Base-by-base conservation (phyloP, 495 filamentous ascomycete genomes). In the Aspergillus olivimuriae region DNA sequence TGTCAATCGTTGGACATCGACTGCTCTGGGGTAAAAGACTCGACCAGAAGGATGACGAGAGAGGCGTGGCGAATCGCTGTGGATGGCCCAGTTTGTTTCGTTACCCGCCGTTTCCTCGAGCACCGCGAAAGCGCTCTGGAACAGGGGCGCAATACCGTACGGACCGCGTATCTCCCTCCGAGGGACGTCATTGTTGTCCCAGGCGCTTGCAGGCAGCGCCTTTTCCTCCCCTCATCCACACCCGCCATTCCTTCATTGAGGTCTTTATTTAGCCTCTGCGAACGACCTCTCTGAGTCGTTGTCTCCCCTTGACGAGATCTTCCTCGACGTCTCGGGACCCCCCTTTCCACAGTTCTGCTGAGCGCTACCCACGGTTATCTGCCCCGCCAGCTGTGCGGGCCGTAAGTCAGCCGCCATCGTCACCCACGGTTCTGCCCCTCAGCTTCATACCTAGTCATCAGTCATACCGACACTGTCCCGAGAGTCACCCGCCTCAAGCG, bases 381-480 rank as follows among this genome's bases (percentile, higher is more conserved):
- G 14, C 19, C 39, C 45, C 52, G 33, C 40, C 34, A 50, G 46
- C 42, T 46, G 43, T 36, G 14, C 39, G 38, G 44, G n/a, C n/a
- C n/a, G n/a, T n/a, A n/a, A n/a, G 57, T 61, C 54, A 57, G 40
- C 57, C 51, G 54, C 52, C 46, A 36, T 51, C 51, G 50, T 53
- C 57, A 61, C 43, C 56, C 58, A 55, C 58, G 52, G 54, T 61
- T 55, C 47, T 31, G 40, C 18, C 39, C 5, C 36, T 39, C n/a
- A n/a, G n/a, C n/a, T n/a, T n/a, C n/a, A n/a, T n/a, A n/a, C n/a
- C n/a, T n/a, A n/a, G n/a, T n/a, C n/a, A n/a, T n/a, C n/a, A n/a
- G n/a, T n/a, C n/a, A n/a, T n/a, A n/a, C n/a, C n/a, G n/a, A n/a
- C n/a, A n/a, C n/a, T 24, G 7, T 21, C 15, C 20, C 26, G 36